These are phyloP conservation scores for Lactuca saligna DNA, from an alignment of 129 eudicot genomes.

Conservation along the genomic window DNA sequence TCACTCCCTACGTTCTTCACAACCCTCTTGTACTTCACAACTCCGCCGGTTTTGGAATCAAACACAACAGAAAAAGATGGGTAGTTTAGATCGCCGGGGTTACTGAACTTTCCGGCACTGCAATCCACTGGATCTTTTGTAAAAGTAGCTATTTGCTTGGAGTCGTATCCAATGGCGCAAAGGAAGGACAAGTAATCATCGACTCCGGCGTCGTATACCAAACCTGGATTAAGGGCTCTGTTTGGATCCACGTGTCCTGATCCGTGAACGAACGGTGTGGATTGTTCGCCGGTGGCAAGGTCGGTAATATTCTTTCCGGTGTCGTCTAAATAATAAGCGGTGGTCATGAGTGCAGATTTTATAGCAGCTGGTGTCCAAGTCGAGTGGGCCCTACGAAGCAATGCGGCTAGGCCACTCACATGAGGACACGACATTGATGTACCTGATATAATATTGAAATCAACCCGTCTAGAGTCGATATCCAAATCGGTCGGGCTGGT, in stretches of 20 bases:
- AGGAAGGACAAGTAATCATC: conserved; percentile 67
- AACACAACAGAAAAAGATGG: conserved; percentile 83
- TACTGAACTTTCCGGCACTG: conserved; percentile 32
- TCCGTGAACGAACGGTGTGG: conserved; percentile 88
- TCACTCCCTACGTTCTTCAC: conserved; percentile 72
- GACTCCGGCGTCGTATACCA: conserved; percentile 65
- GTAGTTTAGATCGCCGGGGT: conserved; percentile 80
- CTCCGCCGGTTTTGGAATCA: conserved; percentile 21
- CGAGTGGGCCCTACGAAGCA: conserved; percentile 71
- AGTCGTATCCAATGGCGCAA: conserved; percentile 78
- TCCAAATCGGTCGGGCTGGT: conserved; percentile 78
- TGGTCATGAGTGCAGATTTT: conserved; percentile 92
- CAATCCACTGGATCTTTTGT: conserved; percentile 66
- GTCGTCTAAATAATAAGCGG: conserved; percentile 70
- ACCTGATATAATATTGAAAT: conserved; percentile 86
- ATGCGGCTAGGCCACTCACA: conserved; percentile 86
- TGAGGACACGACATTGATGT: conserved; percentile 99
- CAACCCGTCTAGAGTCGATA: conserved; percentile 65
- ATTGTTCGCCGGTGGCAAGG: conserved; percentile 75
- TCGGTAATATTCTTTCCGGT: conserved; percentile 62
- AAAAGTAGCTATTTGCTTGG: conserved; percentile 57
- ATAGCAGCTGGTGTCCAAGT: conserved; percentile 83
- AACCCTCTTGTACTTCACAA: conserved; percentile 66
- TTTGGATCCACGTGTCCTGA: conserved; percentile 97
- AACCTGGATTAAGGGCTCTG: conserved; percentile 73